Evolutionary conservation across 306 rosid species (phyloP).

Genomic region (Astragalus glycyphyllos): DNA sequence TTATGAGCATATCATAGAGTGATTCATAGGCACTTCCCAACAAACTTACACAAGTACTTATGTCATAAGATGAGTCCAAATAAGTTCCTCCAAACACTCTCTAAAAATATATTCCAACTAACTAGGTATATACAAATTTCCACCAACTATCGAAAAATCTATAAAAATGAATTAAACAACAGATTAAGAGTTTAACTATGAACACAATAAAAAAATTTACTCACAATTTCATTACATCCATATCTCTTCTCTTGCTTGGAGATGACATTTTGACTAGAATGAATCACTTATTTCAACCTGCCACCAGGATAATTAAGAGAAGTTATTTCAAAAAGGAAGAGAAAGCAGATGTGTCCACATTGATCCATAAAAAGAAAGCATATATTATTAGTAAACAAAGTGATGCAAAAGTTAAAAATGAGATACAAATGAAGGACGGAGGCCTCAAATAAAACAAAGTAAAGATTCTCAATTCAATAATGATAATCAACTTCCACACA

Average conservation of each 20-base stretch:
- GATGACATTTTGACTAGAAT: constrained; percentile 75
- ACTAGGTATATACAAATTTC: constrained; percentile 14
- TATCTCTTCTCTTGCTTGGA: constrained; percentile 99
- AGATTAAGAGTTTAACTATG: constrained; percentile 22
- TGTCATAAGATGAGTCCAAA: not conserved
- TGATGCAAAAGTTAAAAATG: not conserved
- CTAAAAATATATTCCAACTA: constrained; percentile 8
- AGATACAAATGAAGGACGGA: constrained; percentile 16
- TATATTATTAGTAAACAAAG: constrained; percentile 1
- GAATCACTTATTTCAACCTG: constrained; percentile 60
- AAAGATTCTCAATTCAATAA: constrained; percentile 20
- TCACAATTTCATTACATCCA: constrained; percentile 99
- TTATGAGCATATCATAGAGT: not conserved
- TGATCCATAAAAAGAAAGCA: constrained; percentile 10
- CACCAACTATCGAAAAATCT: constrained; percentile 1
- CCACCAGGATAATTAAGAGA: constrained; percentile 30
- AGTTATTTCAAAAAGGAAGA: constrained; percentile 1
- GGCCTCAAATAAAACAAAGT: constrained; percentile 21
- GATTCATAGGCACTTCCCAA: not conserved
- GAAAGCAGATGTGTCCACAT: not conserved
- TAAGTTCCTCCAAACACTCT: not conserved
- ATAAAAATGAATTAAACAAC: not conserved
- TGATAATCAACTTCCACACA: too few species aligned
- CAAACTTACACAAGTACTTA: not conserved
- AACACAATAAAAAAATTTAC: constrained; percentile 44